A percentile compares a stretch with the other conserved stretches of the same genome.
These are phyloP conservation scores for Prunus yedoensis DNA, from an alignment of 331 rosid genomes.

Conservation along the genomic window DNA sequence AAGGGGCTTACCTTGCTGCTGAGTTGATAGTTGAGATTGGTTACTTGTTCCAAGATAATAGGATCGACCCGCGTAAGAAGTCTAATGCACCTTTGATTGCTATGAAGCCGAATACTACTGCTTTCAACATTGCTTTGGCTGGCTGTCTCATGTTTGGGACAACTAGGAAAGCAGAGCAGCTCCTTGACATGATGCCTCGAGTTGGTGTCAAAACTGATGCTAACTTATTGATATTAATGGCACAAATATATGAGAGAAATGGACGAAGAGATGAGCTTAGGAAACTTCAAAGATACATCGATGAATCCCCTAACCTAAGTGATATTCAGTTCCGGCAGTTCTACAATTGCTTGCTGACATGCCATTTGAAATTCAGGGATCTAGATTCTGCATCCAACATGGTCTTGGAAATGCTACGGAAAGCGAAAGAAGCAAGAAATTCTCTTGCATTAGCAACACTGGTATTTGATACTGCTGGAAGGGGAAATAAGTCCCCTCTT, in stretches of 20 bases:
- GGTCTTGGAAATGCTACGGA: slow-evolving; percentile 83
- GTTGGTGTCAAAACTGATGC: slow-evolving; percentile 74
- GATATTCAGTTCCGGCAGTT: slow-evolving; percentile 67
- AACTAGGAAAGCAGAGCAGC: slow-evolving; percentile 78
- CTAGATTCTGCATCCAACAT: slow-evolving; percentile 69
- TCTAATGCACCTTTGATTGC: slow-evolving; percentile 63
- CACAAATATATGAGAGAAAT: slow-evolving; percentile 69
- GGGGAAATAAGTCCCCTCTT: slow-evolving; percentile 27
- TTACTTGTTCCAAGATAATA: slow-evolving; percentile 70
- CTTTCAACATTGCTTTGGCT: slow-evolving; percentile 73
- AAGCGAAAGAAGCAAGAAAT: slow-evolving; percentile 65
- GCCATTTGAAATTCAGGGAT: slow-evolving; percentile 87
- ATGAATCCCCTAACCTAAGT: slow-evolving; percentile 68
- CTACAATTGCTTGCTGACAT: slow-evolving; percentile 66
- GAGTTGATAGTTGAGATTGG: slow-evolving; percentile 85
- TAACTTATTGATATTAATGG: slow-evolving; percentile 67
- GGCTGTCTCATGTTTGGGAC: slow-evolving; percentile 74
- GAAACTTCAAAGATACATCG: slow-evolving; percentile 71
- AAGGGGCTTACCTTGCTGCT: slow-evolving; percentile 82
- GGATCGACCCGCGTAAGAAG: slow-evolving; percentile 83
- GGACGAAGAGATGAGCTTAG: slow-evolving; percentile 77
- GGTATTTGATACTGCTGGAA: slow-evolving; percentile 31
- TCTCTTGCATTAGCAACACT: slow-evolving; percentile 63
- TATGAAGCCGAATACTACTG: slow-evolving; percentile 67
- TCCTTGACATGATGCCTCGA: slow-evolving; percentile 80